These are phyloP conservation scores for Limonomyces culmigenus DNA, from an alignment of 1,284 basidiomycete genomes.

Conservation along the genomic window DNA sequence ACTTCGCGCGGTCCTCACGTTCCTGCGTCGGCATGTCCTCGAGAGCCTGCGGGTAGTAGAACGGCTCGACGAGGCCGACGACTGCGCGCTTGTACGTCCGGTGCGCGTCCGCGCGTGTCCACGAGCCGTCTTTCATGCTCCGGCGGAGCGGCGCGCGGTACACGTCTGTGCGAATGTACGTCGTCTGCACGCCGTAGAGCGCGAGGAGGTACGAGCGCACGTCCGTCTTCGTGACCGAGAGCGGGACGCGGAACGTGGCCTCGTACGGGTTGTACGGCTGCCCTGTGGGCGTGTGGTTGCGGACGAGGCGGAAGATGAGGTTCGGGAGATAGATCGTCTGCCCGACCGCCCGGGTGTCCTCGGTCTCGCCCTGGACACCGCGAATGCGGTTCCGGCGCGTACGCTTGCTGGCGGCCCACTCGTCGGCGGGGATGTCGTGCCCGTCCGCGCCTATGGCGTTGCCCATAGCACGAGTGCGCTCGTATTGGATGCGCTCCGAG, in stretches of 20 bases:
- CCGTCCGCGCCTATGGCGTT: constrained; percentile 25
- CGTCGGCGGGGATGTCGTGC: constrained; percentile 22
- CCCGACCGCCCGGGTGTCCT: constrained; percentile 44
- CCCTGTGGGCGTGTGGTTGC: constrained; percentile 66
- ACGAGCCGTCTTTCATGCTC: constrained; percentile 12
- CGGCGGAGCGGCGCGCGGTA: constrained; percentile 43
- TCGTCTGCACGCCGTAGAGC: constrained; percentile 76
- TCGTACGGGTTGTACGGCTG: constrained; percentile 86
- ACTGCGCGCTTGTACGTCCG: constrained; percentile 76
- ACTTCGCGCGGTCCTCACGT: constrained; percentile 33
- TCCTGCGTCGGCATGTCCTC: constrained; percentile 55
- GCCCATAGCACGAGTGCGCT: constrained; percentile 35
- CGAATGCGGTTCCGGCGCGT: constrained; percentile 44
- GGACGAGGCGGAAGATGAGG: constrained; percentile 66
- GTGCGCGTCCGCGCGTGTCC: constrained; percentile 15
- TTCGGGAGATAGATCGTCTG: constrained; percentile 83
- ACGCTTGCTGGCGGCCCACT: constrained; percentile 42
- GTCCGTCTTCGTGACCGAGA: constrained; percentile 81
- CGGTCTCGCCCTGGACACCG: constrained; percentile 31
- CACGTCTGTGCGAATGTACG: constrained; percentile 88
- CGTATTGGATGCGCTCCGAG: constrained; percentile 40
- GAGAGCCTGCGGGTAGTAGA: constrained; percentile 73
- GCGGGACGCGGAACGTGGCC: constrained; percentile 83
- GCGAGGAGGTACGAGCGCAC: constrained; percentile 73
- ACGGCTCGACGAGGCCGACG: constrained; percentile 77